A percentile compares a stretch with the other conserved stretches of the same genome.
These are phyloP conservation scores for Dryas alaskensis DNA, from an alignment of 306 rosid genomes.

Conservation along the genomic window DNA sequence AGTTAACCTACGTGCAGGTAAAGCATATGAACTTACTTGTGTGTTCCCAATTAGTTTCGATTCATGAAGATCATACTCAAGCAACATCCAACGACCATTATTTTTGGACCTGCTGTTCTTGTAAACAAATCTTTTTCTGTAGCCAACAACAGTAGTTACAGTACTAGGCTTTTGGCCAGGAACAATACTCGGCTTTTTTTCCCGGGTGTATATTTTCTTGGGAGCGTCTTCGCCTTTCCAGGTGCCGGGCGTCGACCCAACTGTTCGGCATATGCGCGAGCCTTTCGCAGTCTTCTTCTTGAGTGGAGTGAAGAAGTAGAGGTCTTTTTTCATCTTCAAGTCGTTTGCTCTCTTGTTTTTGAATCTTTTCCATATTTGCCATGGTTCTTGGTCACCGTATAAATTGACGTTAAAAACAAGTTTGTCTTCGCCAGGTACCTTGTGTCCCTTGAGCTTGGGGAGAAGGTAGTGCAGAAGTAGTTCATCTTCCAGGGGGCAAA, in stretches of 20 bases:
- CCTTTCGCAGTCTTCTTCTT: slow-evolving; percentile 1
- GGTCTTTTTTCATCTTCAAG: slow-evolving; percentile 3
- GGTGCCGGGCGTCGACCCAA: not conserved
- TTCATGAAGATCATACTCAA: not conserved
- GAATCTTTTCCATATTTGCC: not conserved
- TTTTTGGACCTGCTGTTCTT: not conserved
- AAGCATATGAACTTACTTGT: too few species aligned
- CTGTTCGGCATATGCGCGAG: not conserved
- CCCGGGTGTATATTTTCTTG: not conserved
- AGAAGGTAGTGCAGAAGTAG: slow-evolving; percentile 6
- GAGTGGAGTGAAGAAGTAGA: not conserved
- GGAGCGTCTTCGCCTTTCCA: not conserved
- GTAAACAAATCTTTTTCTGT: not conserved
- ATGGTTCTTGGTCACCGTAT: not conserved
- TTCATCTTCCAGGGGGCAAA: slow-evolving; percentile 3
- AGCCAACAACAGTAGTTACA: not conserved
- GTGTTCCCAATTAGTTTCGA: not conserved
- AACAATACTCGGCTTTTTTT: too few species aligned
- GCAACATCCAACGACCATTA: not conserved
- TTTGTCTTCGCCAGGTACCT: not conserved
- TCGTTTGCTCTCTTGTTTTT: not conserved
- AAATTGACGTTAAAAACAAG: not conserved
- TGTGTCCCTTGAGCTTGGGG: not conserved
- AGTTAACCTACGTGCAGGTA: too few species aligned
- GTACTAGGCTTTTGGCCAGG: too few species aligned